Conservation (phyloP, 169 alveolate species). For the Eimeria zaria region DNA sequence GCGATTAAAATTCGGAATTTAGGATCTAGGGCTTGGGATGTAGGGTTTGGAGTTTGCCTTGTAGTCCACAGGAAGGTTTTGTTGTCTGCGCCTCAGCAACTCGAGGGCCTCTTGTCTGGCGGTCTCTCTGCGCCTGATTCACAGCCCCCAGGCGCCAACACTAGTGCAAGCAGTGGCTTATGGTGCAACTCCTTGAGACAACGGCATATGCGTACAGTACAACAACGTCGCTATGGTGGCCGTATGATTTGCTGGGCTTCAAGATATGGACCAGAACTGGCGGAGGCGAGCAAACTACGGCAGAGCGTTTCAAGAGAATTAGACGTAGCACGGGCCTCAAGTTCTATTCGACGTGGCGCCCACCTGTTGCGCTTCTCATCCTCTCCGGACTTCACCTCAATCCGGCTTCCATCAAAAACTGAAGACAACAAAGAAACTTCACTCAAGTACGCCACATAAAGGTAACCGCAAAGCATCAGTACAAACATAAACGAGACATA, state of each 20-base stretch:
- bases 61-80: constrained; percentile 56
- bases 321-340: neutral
- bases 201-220: no score
- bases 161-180: neutral
- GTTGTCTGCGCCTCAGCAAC: neutral
- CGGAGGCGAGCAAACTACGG: neutral
- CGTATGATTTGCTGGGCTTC: neutral
- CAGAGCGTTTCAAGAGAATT: neutral
- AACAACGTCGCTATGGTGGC: neutral
- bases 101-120: constrained; percentile 47
- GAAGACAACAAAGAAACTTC: neutral
- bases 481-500: neutral
- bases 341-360: neutral
- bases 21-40: neutral
- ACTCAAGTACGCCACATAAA: neutral
- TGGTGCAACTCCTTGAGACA: no score
- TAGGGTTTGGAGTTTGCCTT: neutral
- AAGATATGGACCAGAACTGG: neutral
- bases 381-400: constrained; percentile 81
- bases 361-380: constrained; percentile 82
- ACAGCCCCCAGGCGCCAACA: neutral
- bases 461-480: neutral
- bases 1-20: neutral
- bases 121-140: constrained; percentile 49
- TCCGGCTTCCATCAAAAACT: constrained; percentile 84